These are phyloP conservation scores for Coffea humblotiana DNA, from an alignment of 305 asterid genomes.

Conservation along the genomic window DNA sequence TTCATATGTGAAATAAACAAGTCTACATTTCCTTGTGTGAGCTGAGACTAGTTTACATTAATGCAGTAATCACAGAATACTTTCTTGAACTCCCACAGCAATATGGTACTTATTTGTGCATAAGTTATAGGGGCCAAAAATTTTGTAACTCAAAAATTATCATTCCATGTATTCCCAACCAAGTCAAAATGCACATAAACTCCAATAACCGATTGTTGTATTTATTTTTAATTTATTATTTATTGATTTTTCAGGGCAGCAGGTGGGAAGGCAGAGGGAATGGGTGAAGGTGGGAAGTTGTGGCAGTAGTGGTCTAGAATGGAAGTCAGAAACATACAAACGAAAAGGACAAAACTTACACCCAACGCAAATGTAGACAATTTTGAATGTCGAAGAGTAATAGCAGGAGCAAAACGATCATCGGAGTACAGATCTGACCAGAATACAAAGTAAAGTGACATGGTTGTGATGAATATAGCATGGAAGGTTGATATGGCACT, in stretches of 20 bases:
- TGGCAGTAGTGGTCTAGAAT: background rate
- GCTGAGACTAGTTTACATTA: background rate
- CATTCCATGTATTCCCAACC: background rate
- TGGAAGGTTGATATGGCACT: conserved; percentile 75
- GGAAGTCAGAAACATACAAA: background rate
- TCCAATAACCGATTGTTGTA: background rate
- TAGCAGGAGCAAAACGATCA: conserved; percentile 36
- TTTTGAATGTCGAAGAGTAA: conserved; percentile 57
- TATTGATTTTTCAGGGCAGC: background rate
- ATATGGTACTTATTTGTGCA: background rate
- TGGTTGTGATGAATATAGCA: conserved; percentile 52
- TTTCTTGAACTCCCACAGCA: background rate
- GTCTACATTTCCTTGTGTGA: background rate
- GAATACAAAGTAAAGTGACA: conserved; percentile 57
- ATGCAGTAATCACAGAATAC: background rate
- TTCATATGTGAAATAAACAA: background rate
- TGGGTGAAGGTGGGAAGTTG: background rate
- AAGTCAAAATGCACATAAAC: background rate
- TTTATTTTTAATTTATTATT: no score
- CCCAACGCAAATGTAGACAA: conserved; percentile 63
- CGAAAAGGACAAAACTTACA: conserved; percentile 37
- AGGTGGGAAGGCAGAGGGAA: background rate
- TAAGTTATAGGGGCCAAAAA: background rate
- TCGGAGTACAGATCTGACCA: conserved; percentile 61
- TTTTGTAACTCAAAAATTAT: no score